phyloP scores from a whole-genome alignment of 2,329 filamentous ascomycete genomes.

The Colletotrichum aenigma region DNA sequence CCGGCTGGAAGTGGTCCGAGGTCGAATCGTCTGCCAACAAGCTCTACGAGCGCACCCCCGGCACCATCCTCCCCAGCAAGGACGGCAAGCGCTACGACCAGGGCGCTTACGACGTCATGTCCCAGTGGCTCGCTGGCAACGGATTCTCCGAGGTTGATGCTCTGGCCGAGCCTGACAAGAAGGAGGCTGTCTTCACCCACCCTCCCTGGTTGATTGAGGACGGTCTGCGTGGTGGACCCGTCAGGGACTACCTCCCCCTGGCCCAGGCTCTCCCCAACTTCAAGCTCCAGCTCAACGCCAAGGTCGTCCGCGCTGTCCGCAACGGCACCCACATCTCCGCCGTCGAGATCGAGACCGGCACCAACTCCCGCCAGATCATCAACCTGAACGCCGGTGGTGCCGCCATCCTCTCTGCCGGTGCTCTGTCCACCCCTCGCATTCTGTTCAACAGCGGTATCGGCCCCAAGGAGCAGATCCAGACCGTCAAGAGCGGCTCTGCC shows the following conservation, averaged over 20 bases:
- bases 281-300: slow-evolving; percentile 22
- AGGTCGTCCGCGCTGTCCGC: slow-evolving; percentile 24
- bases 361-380: slow-evolving; percentile 22
- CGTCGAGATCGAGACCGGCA: slow-evolving; percentile 29
- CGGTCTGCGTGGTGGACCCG: slow-evolving; percentile 22
- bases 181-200: slow-evolving; percentile 22
- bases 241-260: slow-evolving; percentile 41
- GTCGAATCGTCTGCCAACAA: slow-evolving; percentile 21
- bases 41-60: slow-evolving; percentile 23
- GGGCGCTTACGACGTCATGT: slow-evolving; percentile 17
- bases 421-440: slow-evolving; percentile 40
- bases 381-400: slow-evolving; percentile 22
- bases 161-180: slow-evolving; percentile 21
- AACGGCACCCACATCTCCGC: slow-evolving; percentile 36
- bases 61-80: slow-evolving; percentile 19
- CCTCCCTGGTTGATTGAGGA: slow-evolving; percentile 23
- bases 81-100: slow-evolving; percentile 25
- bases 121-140: slow-evolving; percentile 16
- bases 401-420: slow-evolving; percentile 22
- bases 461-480: slow-evolving; percentile 48
- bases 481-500: slow-evolving; percentile 46
- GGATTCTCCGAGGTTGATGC: slow-evolving; percentile 22
- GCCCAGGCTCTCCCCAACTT: slow-evolving; percentile 43
- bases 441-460: slow-evolving; percentile 64
- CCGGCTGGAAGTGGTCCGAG: slow-evolving; percentile 22